Base-by-base conservation (phyloP, 768 basidiomycete species). In the Lactifluus echinatus region DNA sequence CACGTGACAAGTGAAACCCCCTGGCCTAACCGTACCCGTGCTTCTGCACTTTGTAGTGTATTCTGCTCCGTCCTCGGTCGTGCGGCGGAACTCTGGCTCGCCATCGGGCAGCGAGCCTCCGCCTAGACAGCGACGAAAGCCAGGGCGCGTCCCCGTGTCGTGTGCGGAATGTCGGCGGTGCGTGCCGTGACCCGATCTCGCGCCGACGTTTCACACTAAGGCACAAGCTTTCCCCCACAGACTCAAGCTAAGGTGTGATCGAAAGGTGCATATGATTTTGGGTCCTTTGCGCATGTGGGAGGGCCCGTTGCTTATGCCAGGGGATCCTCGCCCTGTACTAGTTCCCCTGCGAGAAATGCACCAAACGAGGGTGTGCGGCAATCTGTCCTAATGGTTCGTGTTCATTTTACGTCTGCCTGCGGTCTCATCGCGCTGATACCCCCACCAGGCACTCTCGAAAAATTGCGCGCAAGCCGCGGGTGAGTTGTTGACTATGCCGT, bases 301-400 rank as follows among this genome's bases (percentile, higher is more conserved):
- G 43, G 53, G 34, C 8, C 8, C 39, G 29, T 40, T 19, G 19
- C 29, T 43, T 34, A 33, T 24, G 3, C 12, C 6, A 6, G 15
- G 29, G 34, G 21, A 2, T 19, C 8, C 14, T 19, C 8, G n/a
- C 8, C 2, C 8, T 17, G 23, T 3, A 12, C 17, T 63, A 89
- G 85, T 76, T 88, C 33, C 87, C 87, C 11, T 90, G 87, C 70
- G 83, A 84, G 69, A 88, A 82, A 67, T 90, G 88, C 66, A 79
- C 79, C 23, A 83, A 84, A 56, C 75, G 87, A 65, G 87, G 87
- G 33, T 89, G 86, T 65, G 81, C 80, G 23, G 73, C 80, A 17
- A 84, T 89, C 55, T 90, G 87, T 70, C 87, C 87, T n/a, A 80
- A 84, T 55, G 87, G 87, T 84, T 62, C 44, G 61, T 53, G 23